Conservation (phyloP, 164 flowering plant genomes). For the Warburgia ugandensis region DNA sequence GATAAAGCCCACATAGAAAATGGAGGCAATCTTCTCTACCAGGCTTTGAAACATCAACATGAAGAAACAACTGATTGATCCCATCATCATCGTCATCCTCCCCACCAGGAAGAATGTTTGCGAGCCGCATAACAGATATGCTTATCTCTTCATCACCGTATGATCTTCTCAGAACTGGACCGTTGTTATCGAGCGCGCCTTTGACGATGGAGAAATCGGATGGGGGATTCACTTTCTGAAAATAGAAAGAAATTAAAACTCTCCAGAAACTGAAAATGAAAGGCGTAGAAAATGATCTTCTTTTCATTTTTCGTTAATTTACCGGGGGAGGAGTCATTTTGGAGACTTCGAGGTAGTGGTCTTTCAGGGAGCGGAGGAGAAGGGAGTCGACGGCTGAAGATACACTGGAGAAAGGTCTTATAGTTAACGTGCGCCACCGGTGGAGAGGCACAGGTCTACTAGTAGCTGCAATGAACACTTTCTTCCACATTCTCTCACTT, state of each 20-base stretch:
- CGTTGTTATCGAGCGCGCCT: slow-evolving; percentile 55
- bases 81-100: slow-evolving; percentile 21
- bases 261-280: not conserved
- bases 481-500: no score
- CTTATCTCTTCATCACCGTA: slow-evolving; percentile 59
- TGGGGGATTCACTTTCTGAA: slow-evolving; percentile 82
- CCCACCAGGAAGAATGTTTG: slow-evolving; percentile 29
- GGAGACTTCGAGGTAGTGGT: slow-evolving; percentile 80
- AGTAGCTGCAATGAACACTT: no score
- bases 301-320: not conserved
- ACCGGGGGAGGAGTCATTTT: slow-evolving; percentile 85
- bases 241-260: no score
- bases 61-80: slow-evolving; percentile 70
- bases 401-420: no score
- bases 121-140: slow-evolving; percentile 57
- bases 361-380: slow-evolving; percentile 83
- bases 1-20: slow-evolving; percentile 80
- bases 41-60: slow-evolving; percentile 66
- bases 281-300: not conserved
- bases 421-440: no score
- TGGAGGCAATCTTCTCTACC: slow-evolving; percentile 39
- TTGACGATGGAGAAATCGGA: slow-evolving; percentile 51
- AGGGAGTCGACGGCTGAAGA: slow-evolving; percentile 60
- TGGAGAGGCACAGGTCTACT: no score
- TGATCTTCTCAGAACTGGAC: slow-evolving; percentile 54